Percentiles rank a stretch among this genome's conserved stretches.
Evolutionary conservation across 805 yeast species (phyloP).

Genomic region (Wickerhamomyces chaumierensis): DNA sequence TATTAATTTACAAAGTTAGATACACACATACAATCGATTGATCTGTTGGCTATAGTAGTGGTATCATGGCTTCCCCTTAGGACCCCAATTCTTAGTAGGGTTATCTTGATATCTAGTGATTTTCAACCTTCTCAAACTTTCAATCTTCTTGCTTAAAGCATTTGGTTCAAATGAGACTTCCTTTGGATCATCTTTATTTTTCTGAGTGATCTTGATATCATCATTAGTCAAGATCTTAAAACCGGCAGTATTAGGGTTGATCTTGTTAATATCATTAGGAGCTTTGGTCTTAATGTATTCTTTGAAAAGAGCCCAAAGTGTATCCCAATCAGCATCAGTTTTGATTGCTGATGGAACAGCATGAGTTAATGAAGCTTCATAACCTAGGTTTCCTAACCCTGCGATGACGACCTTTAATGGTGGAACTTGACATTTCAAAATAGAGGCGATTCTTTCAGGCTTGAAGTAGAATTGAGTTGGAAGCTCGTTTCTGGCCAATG

Average conservation of each 20-base stretch:
- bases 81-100: slow-evolving; percentile 97
- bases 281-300: slow-evolving; percentile 43
- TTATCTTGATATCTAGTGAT: slow-evolving; percentile 84
- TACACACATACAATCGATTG: too few relatives aligned
- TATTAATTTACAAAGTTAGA: too few relatives aligned
- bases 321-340: slow-evolving; percentile 82
- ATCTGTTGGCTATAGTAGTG: too few relatives aligned
- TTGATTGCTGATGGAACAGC: slow-evolving; percentile 78
- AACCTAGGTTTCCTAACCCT: slow-evolving; percentile 80
- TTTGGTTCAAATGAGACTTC: slow-evolving; percentile 49
- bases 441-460: slow-evolving; percentile 64
- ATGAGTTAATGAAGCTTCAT: slow-evolving; percentile 76
- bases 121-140: slow-evolving; percentile 58
- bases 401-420: slow-evolving; percentile 60
- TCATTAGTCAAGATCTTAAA: slow-evolving; percentile 41
- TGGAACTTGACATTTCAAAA: slow-evolving; percentile 75
- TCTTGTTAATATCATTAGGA: slow-evolving; percentile 22
- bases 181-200: slow-evolving; percentile 1
- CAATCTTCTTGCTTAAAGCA: slow-evolving; percentile 44
- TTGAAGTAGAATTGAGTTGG: slow-evolving; percentile 72
- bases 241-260: slow-evolving; percentile 42
- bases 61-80: slow-evolving; percentile 64
- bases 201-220: slow-evolving; percentile 17
- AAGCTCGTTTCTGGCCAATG: slow-evolving; percentile 69
- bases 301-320: slow-evolving; percentile 61